Evolutionary conservation across 2,329 filamentous ascomycete genomes (phyloP), one percentile per base, ranked within the genome.

Genomic region (Samsoniella hepiali): DNA sequence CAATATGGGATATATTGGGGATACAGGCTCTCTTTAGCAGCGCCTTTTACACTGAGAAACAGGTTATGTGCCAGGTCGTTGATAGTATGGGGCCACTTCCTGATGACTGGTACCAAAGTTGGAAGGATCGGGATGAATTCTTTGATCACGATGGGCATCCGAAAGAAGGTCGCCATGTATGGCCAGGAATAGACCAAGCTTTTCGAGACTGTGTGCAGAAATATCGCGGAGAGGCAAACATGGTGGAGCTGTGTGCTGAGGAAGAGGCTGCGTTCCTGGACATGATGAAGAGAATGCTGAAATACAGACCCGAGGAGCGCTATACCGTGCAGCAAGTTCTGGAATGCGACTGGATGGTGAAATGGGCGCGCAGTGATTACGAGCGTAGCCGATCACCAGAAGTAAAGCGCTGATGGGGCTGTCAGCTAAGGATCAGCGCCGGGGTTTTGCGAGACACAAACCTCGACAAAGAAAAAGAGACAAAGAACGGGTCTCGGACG

Each of bases 351-450:
- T 67, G 64, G 66, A 63, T 67, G 63, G 58, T 45, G 11, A 62
- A 64, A 15, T 66, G 59, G 61, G 84, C 50, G 31, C 38, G 27
- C 8, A 15, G 34, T 55, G 50, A 54, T 36, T 54, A 54, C 32
- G 17, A 32, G 32, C 17, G 50, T 45, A 44, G 42, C 42, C n/a
- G 42, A 5, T 44, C 3, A n/a, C n/a, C n/a, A 44, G 6, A 17
- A 7, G 40, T 29, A 8, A 17, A 40, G 27, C 10, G 51, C n/a
- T 40, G 11, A 40, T 15, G 54, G 32, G 56, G 32, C 44, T 42
- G 29, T 58, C 56, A 58, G 56, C 56, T 58, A 44, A 49, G 56
- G 44, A 58, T 49, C 56, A 32, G 44, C 56, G 11, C 42, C 56
- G 2, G 31, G n/a, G 22, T 22, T 29, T 31, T n/a, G 40, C 42